Evolutionary conservation across 257 asterid genomes (phyloP), one percentile per base, ranked within the genome.

Genomic region (Solanum microdontum): DNA sequence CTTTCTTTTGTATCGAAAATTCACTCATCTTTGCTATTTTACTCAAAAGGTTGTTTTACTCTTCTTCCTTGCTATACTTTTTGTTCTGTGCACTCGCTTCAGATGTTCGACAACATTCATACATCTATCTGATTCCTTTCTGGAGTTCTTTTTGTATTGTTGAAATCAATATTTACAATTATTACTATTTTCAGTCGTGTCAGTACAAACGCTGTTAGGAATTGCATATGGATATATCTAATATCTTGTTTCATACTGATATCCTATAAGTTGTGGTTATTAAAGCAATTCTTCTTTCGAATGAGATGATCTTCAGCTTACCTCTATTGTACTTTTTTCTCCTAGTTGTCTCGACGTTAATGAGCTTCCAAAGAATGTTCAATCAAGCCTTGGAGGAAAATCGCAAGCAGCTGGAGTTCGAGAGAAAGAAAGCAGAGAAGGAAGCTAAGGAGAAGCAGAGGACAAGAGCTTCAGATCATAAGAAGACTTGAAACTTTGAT

Each of bases 311-410:
- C 26, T 1, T 80, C 84, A 79, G 66, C 84, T 80, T 80, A 80
- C 39, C 17, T 28, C 39, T 8, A 15, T 8, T 80, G 33, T 80
- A 45, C 40, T 26, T 45, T 79, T 24, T 88, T 77, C 85, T 23
- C 91, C 90, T 94, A 96, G 98, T 96, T 87, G 92, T 95, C 34
- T 89, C 98, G 6, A 96, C 97, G 39, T 86, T 96, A 90, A 91
- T 92, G 37, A 96, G 92, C 89, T 96, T 96, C 34, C 94, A 93
- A 93, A 92, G 92, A 89, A 93, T 93, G 98, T 95, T 96, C 83
- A 84, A 83, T 48, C 91, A 92, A 64, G 94, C 96, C 5, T 96
- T 89, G 24, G 92, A 92, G 80, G 99, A 96, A 83, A 96, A 96
- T 91, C 68, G 93, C 91, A 93, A 94, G 94, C 97, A 92, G 66